Base-by-base conservation (phyloP, 345 rosid genomes). In the Salix purpurea region DNA sequence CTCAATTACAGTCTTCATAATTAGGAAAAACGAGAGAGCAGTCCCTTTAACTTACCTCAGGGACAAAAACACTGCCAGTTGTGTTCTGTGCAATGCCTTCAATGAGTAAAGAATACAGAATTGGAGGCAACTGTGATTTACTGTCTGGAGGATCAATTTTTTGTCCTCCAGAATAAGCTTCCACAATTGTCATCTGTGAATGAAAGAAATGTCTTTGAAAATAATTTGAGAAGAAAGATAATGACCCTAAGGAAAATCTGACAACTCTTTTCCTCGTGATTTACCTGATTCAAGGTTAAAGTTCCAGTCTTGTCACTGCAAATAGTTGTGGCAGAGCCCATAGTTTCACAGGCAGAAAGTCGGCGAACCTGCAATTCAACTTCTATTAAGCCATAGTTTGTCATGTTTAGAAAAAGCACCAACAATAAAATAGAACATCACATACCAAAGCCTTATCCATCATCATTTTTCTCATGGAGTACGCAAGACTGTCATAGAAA, bases 271-370 rank as follows among this genome's bases (percentile, higher is more conserved):
- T 11, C 15, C 60, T 13, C 21, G 19, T 32, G 39, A 48, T 68
- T 73, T 23, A 91, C 99, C 98, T 91, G 84, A 88, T 96, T 96
- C 89, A 94, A 79, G 42, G 99, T 96, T 69, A 96, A 83, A 64
- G 99, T 96, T 79, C 99, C 99, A 66, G 99, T 96, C 89, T 96
- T 96, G 73, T 96, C 99, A 88, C 99, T 96, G 88, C 99, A 96
- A 77, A 96, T 96, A 64, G 99, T 96, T 54, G 99, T 96, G 46
- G 98, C 97, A 69, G 98, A 96, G 24, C 99, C 99, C 99, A 96
- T 96, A 37, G 99, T 96, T 87, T 96, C 99, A 86, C 99, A 96
- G 16, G 99, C 99, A 72, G 99, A 94, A 76, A 96, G 99, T 81
- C 99, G 86, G 54, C 99, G 95, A 40, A 94, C 99, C 99, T 96